A percentile compares a stretch with the other conserved stretches of the same genome.
Evolutionary conservation across 1,139 yeast genomes (phyloP).

Genomic region (Geotrichum australiense): DNA sequence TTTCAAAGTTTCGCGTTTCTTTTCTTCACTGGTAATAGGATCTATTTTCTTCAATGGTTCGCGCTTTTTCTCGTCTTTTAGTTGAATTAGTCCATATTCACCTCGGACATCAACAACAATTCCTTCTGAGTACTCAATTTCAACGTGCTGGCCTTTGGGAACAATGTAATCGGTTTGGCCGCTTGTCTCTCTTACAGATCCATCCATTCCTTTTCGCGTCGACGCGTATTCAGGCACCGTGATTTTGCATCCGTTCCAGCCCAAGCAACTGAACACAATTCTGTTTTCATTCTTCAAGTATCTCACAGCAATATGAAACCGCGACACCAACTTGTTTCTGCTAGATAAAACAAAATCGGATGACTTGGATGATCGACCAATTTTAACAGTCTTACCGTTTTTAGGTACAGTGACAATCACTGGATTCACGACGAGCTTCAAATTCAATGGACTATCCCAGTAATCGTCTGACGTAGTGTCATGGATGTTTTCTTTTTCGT

Average conservation of each 20-base stretch:
- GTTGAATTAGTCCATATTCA: too few relatives aligned
- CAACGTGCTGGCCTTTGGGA: slow-evolving; percentile 44
- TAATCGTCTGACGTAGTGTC: background rate
- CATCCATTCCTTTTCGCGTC: slow-evolving; percentile 21
- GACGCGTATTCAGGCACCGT: slow-evolving; percentile 44
- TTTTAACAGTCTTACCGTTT: slow-evolving; percentile 31
- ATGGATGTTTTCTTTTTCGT: slow-evolving; percentile 8
- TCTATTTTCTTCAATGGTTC: too few relatives aligned
- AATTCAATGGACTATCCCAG: slow-evolving; percentile 15
- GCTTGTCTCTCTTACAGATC: slow-evolving; percentile 30
- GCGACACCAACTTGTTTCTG: slow-evolving; percentile 55
- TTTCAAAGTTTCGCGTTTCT: too few relatives aligned
- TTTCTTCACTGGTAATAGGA: too few relatives aligned
- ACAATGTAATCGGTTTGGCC: slow-evolving; percentile 36
- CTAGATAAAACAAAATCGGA: slow-evolving; percentile 52
- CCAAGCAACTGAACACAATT: slow-evolving; percentile 49
- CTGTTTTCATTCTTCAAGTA: slow-evolving; percentile 30
- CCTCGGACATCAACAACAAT: slow-evolving; percentile 57
- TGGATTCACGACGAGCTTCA: slow-evolving; percentile 15
- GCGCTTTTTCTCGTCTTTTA: too few relatives aligned
- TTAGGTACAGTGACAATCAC: slow-evolving; percentile 30
- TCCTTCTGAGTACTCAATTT: slow-evolving; percentile 51
- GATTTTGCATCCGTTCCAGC: slow-evolving; percentile 63
- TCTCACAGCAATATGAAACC: slow-evolving; percentile 52
- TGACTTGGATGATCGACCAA: slow-evolving; percentile 63